Conservation (phyloP, 176 grass and related monocot genomes). For the Tuctoria greenei region DNA sequence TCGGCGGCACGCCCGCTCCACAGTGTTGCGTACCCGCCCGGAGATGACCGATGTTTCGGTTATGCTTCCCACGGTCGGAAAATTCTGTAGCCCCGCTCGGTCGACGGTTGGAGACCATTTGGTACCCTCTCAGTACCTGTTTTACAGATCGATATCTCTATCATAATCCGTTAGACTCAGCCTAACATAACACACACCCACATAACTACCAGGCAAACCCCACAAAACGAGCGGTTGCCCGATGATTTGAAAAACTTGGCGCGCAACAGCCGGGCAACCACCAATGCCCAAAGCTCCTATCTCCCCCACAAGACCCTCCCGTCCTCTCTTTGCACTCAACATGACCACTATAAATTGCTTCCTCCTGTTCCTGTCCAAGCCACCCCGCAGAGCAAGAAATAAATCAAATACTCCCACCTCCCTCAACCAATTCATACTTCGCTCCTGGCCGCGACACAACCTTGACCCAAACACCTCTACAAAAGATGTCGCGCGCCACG, state of each 20-base stretch:
- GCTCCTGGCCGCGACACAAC: background rate
- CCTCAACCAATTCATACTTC: background rate
- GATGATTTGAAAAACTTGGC: constrained; percentile 35
- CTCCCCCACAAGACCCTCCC: constrained; percentile 10
- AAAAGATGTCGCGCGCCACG: constrained; percentile 42
- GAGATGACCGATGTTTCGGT: too few relatives aligned
- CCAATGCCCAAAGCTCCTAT: background rate
- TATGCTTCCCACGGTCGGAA: too few relatives aligned
- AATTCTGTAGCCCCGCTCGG: too few relatives aligned
- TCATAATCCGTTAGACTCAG: too few relatives aligned
- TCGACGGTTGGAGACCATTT: too few relatives aligned
- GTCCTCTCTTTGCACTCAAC: background rate
- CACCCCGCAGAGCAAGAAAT: constrained; percentile 52
- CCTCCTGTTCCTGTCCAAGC: constrained; percentile 4
- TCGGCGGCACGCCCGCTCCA: too few relatives aligned
- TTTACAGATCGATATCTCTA: too few relatives aligned
- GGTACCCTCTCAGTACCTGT: too few relatives aligned
- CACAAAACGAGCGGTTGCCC: too few relatives aligned
- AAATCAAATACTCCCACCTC: background rate
- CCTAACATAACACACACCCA: too few relatives aligned
- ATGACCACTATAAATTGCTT: constrained; percentile 18
- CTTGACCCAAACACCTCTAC: background rate
- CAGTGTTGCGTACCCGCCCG: too few relatives aligned
- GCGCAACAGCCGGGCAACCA: constrained; percentile 26
- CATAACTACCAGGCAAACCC: too few relatives aligned